Base-by-base conservation (phyloP, 345 rosid genomes). In the Hevea brasiliensis region DNA sequence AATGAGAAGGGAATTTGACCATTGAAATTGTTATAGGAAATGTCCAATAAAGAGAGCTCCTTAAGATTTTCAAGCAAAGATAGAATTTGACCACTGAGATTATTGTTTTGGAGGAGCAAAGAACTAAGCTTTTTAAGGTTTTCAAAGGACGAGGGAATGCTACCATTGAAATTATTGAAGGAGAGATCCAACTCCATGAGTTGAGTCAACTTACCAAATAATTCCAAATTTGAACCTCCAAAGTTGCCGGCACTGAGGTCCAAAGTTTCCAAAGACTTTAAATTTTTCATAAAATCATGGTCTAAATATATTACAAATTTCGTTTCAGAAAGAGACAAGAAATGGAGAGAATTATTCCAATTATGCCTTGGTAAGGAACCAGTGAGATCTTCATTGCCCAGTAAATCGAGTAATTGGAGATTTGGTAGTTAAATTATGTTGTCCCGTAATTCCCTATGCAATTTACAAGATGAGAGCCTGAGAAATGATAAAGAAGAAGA, bases 361-460 rank as follows among this genome's bases (percentile, higher is more conserved):
- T n/a, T n/a, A n/a, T n/a, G n/a, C n/a, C n/a, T n/a, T n/a, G n/a
- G n/a, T n/a, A n/a, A n/a, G n/a, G n/a, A n/a, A n/a, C n/a, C n/a
- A n/a, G n/a, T n/a, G n/a, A n/a, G n/a, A n/a, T n/a, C n/a, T n/a
- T n/a, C n/a, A n/a, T n/a, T n/a, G n/a, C n/a, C n/a, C n/a, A n/a
- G n/a, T n/a, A n/a, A n/a, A n/a, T n/a, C n/a, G n/a, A n/a, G n/a
- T n/a, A n/a, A n/a, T n/a, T n/a, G n/a, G n/a, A n/a, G n/a, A n/a
- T n/a, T n/a, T n/a, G n/a, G n/a, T n/a, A n/a, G n/a, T n/a, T n/a
- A n/a, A n/a, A n/a, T n/a, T n/a, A n/a, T n/a, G n/a, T n/a, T n/a
- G 4, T 45, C 18, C 6, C 77, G 78, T 0, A 76, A 51, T 10
- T 54, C 10, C 40, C 85, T 80, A 13, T 7, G 20, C 64, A 81